Conservation (phyloP, 371 early-diverging fungal species). For the Haplosporangium sp. region DNA sequence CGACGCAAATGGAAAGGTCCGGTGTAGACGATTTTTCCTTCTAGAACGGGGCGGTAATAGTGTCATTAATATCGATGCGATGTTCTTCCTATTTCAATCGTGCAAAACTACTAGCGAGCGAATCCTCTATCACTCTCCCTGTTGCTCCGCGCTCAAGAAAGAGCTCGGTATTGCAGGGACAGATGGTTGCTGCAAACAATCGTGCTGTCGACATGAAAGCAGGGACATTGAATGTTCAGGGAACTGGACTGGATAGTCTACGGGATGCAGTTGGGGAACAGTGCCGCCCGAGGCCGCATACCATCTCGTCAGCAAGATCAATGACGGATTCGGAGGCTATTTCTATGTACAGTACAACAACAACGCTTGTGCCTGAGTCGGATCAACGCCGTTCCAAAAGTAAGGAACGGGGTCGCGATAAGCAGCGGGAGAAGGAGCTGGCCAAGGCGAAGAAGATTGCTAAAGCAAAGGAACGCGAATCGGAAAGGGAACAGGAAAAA, state of each 20-base stretch:
- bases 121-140: slow-evolving; percentile 22
- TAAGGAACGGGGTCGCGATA: slow-evolving; percentile 23
- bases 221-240: not conserved
- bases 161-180: slow-evolving; percentile 20
- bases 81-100: not conserved
- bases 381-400: slow-evolving; percentile 8
- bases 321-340: slow-evolving; percentile 18
- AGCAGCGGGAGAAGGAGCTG: slow-evolving; percentile 34
- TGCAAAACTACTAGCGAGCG: not conserved
- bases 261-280: slow-evolving; percentile 5
- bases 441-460: slow-evolving; percentile 31
- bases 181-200: not conserved
- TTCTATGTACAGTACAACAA: not conserved
- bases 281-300: slow-evolving; percentile 11
- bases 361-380: not conserved
- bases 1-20: not conserved
- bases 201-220: slow-evolving; percentile 1
- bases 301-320: slow-evolving; percentile 9
- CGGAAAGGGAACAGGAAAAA: slow-evolving; percentile 23
- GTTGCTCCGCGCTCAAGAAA: slow-evolving; percentile 36
- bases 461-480: slow-evolving; percentile 29
- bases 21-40: not conserved
- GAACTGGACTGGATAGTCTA: slow-evolving; percentile 8
- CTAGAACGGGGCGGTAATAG: too few species aligned
- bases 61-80: not conserved